Conservation (phyloP, 257 asterid genomes). For the Galeopsis tetrahit region DNA sequence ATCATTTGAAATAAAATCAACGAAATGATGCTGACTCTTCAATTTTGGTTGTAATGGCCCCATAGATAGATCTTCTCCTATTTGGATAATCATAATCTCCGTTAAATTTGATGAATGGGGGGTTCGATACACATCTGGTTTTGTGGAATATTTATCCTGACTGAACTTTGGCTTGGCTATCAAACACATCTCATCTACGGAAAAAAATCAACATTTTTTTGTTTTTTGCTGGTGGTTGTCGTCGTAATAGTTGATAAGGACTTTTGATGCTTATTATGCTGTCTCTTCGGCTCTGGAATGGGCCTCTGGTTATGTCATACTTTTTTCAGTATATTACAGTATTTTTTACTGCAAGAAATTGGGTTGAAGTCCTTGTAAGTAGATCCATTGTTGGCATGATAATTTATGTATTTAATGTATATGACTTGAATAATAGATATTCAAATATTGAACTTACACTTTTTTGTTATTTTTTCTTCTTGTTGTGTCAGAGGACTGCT, state of each 20-base stretch:
- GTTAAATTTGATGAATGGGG: background rate
- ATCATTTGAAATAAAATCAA: background rate
- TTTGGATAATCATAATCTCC: background rate
- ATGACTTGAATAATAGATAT: background rate
- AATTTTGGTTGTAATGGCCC: background rate
- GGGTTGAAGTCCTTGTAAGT: slow-evolving; percentile 5
- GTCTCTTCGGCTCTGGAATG: background rate
- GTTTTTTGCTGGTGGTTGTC: background rate
- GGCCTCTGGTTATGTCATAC: background rate
- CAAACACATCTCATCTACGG: background rate
- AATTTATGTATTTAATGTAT: background rate
- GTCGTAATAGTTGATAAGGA: background rate
- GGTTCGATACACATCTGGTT: background rate
- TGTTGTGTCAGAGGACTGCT: slow-evolving; percentile 70
- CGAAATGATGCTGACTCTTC: background rate
- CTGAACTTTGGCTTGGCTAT: background rate
- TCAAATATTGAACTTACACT: background rate
- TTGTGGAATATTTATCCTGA: background rate
- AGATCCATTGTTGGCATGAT: slow-evolving; percentile 14
- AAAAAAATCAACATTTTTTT: background rate
- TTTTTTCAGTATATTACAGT: background rate
- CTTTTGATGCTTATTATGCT: background rate
- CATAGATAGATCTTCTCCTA: background rate
- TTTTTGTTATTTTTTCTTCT: slow-evolving; percentile 15
- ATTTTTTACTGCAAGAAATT: background rate